These are phyloP conservation scores for Ustilago vetiveriae DNA, from an alignment of 1,284 basidiomycete genomes.

Conservation along the genomic window DNA sequence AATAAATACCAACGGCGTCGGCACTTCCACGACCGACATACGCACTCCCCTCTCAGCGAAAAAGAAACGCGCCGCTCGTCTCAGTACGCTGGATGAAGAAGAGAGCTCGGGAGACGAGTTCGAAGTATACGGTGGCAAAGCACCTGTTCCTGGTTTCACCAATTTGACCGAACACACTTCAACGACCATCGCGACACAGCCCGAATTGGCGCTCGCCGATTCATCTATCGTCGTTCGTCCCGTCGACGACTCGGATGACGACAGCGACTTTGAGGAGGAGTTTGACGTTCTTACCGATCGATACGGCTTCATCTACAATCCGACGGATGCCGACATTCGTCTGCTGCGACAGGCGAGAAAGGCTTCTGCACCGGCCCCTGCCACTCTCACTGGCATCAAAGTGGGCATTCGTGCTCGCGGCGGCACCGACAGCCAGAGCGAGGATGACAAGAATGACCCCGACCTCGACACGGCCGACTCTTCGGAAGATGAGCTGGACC, in stretches of 20 bases:
- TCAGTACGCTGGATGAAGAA: constrained; percentile 51
- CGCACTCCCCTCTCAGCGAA: constrained; percentile 13
- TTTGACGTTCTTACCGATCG: constrained; percentile 79
- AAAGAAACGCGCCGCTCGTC: constrained; percentile 22
- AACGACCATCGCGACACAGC: background rate
- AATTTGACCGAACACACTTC: constrained; percentile 18
- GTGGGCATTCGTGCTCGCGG: constrained; percentile 71
- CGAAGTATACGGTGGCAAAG: constrained; percentile 66
- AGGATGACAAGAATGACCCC: constrained; percentile 40
- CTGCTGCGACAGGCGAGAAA: constrained; percentile 78
- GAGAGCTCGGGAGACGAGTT: constrained; percentile 63
- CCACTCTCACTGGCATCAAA: constrained; percentile 83
- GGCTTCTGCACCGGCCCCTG: constrained; percentile 79
- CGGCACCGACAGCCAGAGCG: constrained; percentile 57
- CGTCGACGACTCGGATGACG: constrained; percentile 27
- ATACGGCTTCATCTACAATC: constrained; percentile 94
- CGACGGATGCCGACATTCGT: constrained; percentile 78
- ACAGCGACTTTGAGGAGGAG: constrained; percentile 68
- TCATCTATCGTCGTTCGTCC: constrained; percentile 41
- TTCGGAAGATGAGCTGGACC: constrained; percentile 46
- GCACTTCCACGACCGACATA: background rate
- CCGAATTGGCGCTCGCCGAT: constrained; percentile 4
- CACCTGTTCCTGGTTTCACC: constrained; percentile 46
- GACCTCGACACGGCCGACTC: constrained; percentile 37
- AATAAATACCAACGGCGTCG: too few relatives aligned